Evolutionary conservation across 2,329 filamentous ascomycete species (phyloP).

Genomic region (Didymella lethalis): DNA sequence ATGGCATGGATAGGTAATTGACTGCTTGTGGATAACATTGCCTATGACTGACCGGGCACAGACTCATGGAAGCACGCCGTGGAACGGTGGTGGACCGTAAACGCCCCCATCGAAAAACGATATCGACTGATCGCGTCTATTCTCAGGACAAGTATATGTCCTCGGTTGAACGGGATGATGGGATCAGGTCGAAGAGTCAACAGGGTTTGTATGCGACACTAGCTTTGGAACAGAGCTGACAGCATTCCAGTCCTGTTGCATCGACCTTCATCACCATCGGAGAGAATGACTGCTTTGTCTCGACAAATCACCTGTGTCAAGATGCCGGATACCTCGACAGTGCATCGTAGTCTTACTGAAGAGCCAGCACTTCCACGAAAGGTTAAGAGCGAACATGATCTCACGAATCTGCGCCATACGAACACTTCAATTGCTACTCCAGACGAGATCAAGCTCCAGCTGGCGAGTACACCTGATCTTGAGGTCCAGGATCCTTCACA

Average conservation of each 20-base stretch:
- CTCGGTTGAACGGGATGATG: slow-evolving; percentile 31
- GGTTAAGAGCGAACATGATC: slow-evolving; percentile 42
- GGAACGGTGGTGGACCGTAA: slow-evolving; percentile 50
- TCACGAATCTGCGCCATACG: slow-evolving; percentile 22
- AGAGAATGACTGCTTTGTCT: slow-evolving; percentile 51
- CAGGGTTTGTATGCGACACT: slow-evolving; percentile 26
- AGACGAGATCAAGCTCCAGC: slow-evolving; percentile 39
- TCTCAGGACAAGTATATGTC: slow-evolving; percentile 26
- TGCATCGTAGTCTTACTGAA: slow-evolving; percentile 35
- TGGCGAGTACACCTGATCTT: slow-evolving; percentile 37
- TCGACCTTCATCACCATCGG: slow-evolving; percentile 49
- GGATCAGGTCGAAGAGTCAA: slow-evolving; percentile 38
- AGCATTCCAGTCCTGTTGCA: slow-evolving; percentile 32
- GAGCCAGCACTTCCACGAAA: slow-evolving; percentile 37
- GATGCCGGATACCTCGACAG: slow-evolving; percentile 41
- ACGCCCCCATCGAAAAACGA: slow-evolving; percentile 32
- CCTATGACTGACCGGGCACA: slow-evolving; percentile 13
- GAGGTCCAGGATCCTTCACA: too few relatives aligned
- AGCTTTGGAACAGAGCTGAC: not conserved
- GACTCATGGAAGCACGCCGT: slow-evolving; percentile 53
- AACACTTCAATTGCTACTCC: slow-evolving; percentile 13
- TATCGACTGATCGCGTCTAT: slow-evolving; percentile 21
- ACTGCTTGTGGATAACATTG: not conserved
- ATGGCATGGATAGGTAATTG: slow-evolving; percentile 50
- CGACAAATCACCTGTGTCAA: slow-evolving; percentile 45